Conservation (phyloP, 257 asterid species). For the Salvia rosmarinus region DNA sequence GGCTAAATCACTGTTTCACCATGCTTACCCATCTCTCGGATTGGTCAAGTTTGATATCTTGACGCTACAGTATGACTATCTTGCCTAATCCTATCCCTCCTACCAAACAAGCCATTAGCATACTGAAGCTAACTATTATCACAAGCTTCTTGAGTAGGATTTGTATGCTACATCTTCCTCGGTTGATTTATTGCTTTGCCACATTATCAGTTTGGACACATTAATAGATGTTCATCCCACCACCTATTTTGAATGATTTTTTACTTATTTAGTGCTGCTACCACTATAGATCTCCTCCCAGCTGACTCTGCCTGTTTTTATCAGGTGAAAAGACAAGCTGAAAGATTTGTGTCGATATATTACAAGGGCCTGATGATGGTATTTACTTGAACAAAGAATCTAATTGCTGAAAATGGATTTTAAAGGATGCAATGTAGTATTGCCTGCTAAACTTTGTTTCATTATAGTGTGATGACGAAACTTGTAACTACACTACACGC, state of each 20-base stretch:
- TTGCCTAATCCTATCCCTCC: too few species aligned
- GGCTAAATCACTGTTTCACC: too few species aligned
- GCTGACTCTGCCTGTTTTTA: conserved; percentile 35
- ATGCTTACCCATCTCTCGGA: too few species aligned
- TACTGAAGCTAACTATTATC: background rate
- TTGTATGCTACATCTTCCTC: background rate
- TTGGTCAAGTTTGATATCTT: too few species aligned
- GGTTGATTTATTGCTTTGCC: background rate
- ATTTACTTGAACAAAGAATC: conserved; percentile 35
- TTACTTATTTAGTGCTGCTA: conserved; percentile 9
- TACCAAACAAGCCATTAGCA: too few species aligned
- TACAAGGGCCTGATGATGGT: conserved; percentile 91
- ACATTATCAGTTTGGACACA: conserved; percentile 9
- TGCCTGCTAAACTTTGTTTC: conserved; percentile 5
- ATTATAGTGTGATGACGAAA: conserved; percentile 92
- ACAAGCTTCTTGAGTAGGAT: background rate
- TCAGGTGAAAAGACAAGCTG: conserved; percentile 92
- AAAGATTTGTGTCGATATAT: conserved; percentile 67
- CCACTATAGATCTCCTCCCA: background rate
- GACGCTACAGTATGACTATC: too few species aligned
- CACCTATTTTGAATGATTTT: conserved; percentile 11
- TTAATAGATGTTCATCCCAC: background rate
- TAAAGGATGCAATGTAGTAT: conserved; percentile 20
- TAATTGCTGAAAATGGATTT: conserved; percentile 34
- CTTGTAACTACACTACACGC: conserved; percentile 81